Base-by-base conservation (phyloP, 805 yeast species). In the Wickerhamiella bombiphila region DNA sequence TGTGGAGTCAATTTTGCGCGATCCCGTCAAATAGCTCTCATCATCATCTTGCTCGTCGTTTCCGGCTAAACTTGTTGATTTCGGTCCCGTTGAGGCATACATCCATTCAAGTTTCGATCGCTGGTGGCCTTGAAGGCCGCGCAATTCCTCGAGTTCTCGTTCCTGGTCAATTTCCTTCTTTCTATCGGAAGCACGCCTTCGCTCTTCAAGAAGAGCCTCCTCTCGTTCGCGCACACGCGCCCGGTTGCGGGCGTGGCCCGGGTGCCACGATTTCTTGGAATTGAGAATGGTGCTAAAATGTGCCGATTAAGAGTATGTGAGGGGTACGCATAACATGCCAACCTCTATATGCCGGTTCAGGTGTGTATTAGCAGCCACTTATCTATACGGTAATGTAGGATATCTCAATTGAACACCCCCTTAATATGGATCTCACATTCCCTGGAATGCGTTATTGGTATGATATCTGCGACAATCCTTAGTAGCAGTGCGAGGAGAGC, bases 191-290 rank as follows among this genome's bases (percentile, higher is more conserved):
- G 76, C 72, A 50, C 70, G 69, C 46, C 70, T 69, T 34, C 76
- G 69, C 50, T 81, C 93, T n/a, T 69, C 69, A 5, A 82, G 59
- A 6, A 79, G 74, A 29, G 76, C 76, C 52, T 81, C 85, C 52
- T 91, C 96, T 38, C 64, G 66, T 46, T 74, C 67, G 88, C 93
- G 79, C 25, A 88, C 86, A 51, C 76, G 80, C 46, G 76, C 76
- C 58, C 77, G 83, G 64, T 88, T 88, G 55, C 78, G 80, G 53
- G 80, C 63, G 36, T 82, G 65, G 34, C 79, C 86, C 2, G 98
- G 96, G 57, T 88, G 83, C 98, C 97, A 88, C 43, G 97, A 88
- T 56, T 88, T 88, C 61, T 88, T 80, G 39, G 86, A 58, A 55
- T 88, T 88, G 44, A 88, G 66, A 56, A 30, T 30, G 20, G 7